phyloP scores from a whole-genome alignment of 768 basidiomycete genomes.

The Collybia sp. region DNA sequence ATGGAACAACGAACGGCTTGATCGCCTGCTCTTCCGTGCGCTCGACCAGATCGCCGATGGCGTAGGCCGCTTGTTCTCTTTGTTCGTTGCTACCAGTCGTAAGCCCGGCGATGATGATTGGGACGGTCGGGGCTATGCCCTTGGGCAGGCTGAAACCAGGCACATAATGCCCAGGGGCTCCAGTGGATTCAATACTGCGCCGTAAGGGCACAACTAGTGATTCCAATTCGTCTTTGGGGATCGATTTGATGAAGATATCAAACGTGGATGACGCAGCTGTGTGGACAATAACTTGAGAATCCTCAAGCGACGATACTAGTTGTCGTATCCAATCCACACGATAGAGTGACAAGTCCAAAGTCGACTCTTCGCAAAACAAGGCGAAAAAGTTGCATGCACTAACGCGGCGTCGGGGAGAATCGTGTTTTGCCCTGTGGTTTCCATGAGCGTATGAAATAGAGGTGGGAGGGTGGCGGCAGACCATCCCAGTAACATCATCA shows the following conservation, averaged over 20 bases:
- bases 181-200: conserved; percentile 81
- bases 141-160: conserved; percentile 86
- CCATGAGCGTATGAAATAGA: neutral
- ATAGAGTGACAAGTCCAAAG: conserved; percentile 80
- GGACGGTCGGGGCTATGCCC: conserved; percentile 78
- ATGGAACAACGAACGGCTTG: conserved; percentile 93
- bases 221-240: conserved; percentile 92
- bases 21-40: conserved; percentile 76
- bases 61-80: conserved; percentile 91
- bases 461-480: conserved; percentile 28
- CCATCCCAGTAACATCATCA: conserved; percentile 89
- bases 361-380: conserved; percentile 78
- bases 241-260: conserved; percentile 82
- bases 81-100: conserved; percentile 94
- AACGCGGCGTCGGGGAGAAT: conserved; percentile 63
- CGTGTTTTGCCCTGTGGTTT: conserved; percentile 71
- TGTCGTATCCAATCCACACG: conserved; percentile 94
- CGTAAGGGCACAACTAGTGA: conserved; percentile 86
- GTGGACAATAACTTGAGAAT: conserved; percentile 68
- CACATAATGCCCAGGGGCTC: conserved; percentile 69
- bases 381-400: conserved; percentile 78
- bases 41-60: conserved; percentile 94
- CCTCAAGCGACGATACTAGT: conserved; percentile 79
- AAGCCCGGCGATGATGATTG: conserved; percentile 88
- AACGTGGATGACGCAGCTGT: conserved; percentile 80